Evolutionary conservation across 108 stramenopile species (phyloP).

Genomic region (Nitzschia putrida): DNA sequence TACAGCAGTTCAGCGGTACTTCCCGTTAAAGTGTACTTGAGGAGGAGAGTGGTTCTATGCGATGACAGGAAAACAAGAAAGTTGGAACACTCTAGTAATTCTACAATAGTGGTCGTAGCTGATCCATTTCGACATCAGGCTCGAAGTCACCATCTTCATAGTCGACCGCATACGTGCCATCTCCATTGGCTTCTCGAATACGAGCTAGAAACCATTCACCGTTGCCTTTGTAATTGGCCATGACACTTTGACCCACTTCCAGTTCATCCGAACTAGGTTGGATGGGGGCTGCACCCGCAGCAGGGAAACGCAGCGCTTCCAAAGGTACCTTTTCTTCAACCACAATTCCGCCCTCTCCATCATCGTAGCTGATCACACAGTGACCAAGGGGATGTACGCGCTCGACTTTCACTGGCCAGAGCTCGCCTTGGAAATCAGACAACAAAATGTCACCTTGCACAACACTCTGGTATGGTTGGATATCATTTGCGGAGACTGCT

Average conservation of each 20-base stretch:
- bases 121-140: neutral
- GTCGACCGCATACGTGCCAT: neutral
- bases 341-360: neutral
- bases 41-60: too few relatives aligned
- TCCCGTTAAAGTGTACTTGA: too few relatives aligned
- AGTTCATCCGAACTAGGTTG: neutral
- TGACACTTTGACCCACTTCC: neutral
- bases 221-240: neutral
- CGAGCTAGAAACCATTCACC: neutral
- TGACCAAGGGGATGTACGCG: constrained; percentile 10
- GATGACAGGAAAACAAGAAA: too few relatives aligned
- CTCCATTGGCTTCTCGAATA: constrained; percentile 1
- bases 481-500: neutral
- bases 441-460: constrained; percentile 13
- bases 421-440: neutral
- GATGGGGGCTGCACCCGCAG: neutral
- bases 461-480: constrained; percentile 7
- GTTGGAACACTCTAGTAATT: too few relatives aligned
- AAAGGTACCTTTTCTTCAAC: neutral
- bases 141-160: constrained; percentile 20
- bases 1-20: too few relatives aligned
- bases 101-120: neutral
- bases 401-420: neutral
- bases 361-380: neutral
- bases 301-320: neutral